Evolutionary conservation across 495 filamentous ascomycete genomes (phyloP), one percentile per base, ranked within the genome.

Genomic region (Aspergillus cavernicola): DNA sequence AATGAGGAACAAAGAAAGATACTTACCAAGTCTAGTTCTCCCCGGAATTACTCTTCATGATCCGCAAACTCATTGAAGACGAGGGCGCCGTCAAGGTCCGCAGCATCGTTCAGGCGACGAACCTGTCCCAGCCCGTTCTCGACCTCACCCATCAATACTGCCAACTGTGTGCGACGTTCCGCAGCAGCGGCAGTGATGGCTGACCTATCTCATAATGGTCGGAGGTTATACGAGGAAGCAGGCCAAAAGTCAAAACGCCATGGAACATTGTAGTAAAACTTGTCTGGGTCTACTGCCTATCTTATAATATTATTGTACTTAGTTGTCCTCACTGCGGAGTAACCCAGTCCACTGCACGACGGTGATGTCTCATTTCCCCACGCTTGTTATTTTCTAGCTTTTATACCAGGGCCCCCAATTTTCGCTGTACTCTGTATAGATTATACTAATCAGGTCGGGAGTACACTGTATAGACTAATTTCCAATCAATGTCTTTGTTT

Each of bases 81-180:
- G 95, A 98, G 68, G 95, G 93, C 43, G 95, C 92, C 18, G 90
- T 98, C 63, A 98, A 98, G 72, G 87, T 97, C 29, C 83, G 95
- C 59, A 96, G 91, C 61, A 96, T 97, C 56, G 89, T 98, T 22
- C 95, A 97, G 67, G 90, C 92, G 0, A 97, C 93, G 6, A 95
- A 86, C 66, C 75, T 97, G 43, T 90, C 93, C 28, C 93, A 97
- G 71, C 83, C 86, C 44, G 90, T 98, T 16, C 78, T 97, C 20
- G 92, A 97, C 64, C 77, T 98, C 45, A 97, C 95, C 32, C 92
- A 97, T 66, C 89, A 96, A 54, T 98, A 98, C 62, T 95, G 92
- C 15, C 88, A 90, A 53, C 73, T 97, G 13, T 97, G 93, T 63
- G 92, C 91, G 13, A 88, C 90, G 1, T 98, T 98, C 71, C 80